A percentile compares a stretch with the other conserved stretches of the same genome.
phyloP scores from a whole-genome alignment of 805 yeast genomes.

The Saturnispora dispora region DNA sequence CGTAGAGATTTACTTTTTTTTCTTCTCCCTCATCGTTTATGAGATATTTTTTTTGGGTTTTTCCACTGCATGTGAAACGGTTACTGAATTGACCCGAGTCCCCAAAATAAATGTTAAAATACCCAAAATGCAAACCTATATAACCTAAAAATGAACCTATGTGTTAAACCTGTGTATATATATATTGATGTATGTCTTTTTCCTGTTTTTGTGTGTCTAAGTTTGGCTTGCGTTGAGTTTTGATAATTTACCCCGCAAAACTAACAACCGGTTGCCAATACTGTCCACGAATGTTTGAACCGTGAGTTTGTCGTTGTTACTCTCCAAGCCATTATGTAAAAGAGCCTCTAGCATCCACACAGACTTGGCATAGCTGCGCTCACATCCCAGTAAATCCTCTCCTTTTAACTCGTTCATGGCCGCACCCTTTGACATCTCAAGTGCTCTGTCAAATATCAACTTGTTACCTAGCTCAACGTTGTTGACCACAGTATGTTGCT shows the following conservation, averaged over 20 bases:
- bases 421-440: conserved; percentile 86
- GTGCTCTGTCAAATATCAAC: conserved; percentile 82
- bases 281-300: conserved; percentile 76
- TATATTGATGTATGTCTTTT: neutral
- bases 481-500: neutral
- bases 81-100: neutral
- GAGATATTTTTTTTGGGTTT: neutral
- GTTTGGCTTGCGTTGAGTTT: neutral
- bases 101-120: neutral
- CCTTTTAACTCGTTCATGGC: conserved; percentile 76
- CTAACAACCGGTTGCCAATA: conserved; percentile 71
- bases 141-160: neutral
- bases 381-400: conserved; percentile 68
- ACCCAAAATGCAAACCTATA: conserved; percentile 2
- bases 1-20: neutral
- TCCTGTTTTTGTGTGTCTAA: neutral
- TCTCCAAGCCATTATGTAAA: conserved; percentile 43
- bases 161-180: neutral
- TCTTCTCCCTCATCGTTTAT: neutral
- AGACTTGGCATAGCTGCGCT: conserved; percentile 80
- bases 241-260: conserved; percentile 52
- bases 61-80: neutral
- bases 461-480: conserved; percentile 52
- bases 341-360: conserved; percentile 94
- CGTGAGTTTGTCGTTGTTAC: conserved; percentile 62